These are phyloP conservation scores for Neofusicoccum cordaticola DNA, from an alignment of 2,329 filamentous ascomycete genomes.

Conservation along the genomic window DNA sequence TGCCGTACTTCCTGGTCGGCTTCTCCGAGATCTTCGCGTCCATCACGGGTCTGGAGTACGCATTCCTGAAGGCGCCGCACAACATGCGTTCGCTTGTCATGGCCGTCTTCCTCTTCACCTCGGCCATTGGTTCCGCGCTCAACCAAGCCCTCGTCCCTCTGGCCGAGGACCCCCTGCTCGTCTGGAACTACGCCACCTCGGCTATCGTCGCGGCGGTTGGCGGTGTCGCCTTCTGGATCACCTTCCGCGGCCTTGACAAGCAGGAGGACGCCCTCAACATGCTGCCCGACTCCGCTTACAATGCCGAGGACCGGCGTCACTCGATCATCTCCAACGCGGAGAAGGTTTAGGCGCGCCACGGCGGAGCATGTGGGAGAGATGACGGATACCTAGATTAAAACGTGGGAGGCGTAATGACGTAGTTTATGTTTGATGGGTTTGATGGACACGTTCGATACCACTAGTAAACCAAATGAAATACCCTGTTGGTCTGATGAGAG, in stretches of 20 bases:
- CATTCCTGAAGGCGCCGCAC: slow-evolving; percentile 72
- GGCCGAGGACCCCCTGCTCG: slow-evolving; percentile 61
- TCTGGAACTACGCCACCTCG: slow-evolving; percentile 69
- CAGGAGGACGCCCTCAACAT: slow-evolving; percentile 69
- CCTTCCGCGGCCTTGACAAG: slow-evolving; percentile 62
- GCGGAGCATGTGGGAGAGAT: neutral
- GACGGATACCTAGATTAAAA: neutral
- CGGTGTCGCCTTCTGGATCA: slow-evolving; percentile 65
- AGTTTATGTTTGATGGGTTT: neutral
- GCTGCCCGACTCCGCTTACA: slow-evolving; percentile 42
- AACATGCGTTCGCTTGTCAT: slow-evolving; percentile 78
- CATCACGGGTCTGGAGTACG: slow-evolving; percentile 68
- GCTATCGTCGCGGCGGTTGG: slow-evolving; percentile 62
- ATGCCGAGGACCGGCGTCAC: slow-evolving; percentile 31
- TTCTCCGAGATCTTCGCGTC: slow-evolving; percentile 58
- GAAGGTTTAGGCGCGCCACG: neutral
- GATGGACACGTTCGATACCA: neutral
- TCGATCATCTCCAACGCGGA: neutral
- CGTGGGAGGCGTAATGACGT: neutral
- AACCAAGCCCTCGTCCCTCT: slow-evolving; percentile 66
- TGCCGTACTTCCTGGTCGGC: slow-evolving; percentile 52
- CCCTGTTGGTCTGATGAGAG: neutral
- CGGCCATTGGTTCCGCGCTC: slow-evolving; percentile 65
- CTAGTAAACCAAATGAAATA: neutral
- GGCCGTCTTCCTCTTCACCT: slow-evolving; percentile 68